phyloP scores from a whole-genome alignment of 2,329 filamentous ascomycete species.

The Orbilia ellipsospora region DNA sequence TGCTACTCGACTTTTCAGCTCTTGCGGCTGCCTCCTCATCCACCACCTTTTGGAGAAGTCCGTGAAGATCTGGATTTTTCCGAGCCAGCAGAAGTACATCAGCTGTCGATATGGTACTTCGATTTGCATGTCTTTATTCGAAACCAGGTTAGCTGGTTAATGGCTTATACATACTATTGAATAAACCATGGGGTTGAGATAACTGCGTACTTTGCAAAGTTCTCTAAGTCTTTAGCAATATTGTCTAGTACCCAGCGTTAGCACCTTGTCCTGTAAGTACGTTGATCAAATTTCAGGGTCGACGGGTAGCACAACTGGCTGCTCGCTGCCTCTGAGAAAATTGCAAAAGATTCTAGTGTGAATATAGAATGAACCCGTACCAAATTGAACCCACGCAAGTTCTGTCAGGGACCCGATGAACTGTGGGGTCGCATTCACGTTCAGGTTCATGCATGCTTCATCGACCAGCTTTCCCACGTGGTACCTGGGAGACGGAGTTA shows the following conservation, averaged over 20 bases:
- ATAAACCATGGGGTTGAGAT: not conserved
- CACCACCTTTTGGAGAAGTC: constrained; percentile 76
- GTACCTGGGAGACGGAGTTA: constrained; percentile 86
- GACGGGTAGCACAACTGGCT: too few species aligned
- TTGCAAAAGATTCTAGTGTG: not conserved
- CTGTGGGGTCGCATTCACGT: constrained; percentile 88
- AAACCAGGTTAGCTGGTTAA: not conserved
- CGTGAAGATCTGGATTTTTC: constrained; percentile 85
- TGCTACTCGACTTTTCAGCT: constrained; percentile 47
- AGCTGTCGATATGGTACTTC: constrained; percentile 81
- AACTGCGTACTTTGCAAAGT: constrained; percentile 68
- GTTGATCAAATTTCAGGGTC: too few species aligned
- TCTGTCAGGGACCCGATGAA: constrained; percentile 89
- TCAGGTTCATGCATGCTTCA: constrained; percentile 77
- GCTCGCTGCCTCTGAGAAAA: too few species aligned
- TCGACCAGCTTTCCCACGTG: constrained; percentile 88
- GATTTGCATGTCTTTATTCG: constrained; percentile 76
- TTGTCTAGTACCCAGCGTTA: constrained; percentile 63
- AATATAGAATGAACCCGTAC: constrained; percentile 65
- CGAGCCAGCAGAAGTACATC: constrained; percentile 89
- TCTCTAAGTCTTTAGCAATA: constrained; percentile 71
- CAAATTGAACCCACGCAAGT: constrained; percentile 86
- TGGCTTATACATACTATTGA: not conserved
- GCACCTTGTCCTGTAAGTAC: constrained; percentile 1
- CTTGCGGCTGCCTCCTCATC: constrained; percentile 69